Base-by-base conservation (phyloP, 139 green algal genomes). In the Picochlorum sp. region DNA sequence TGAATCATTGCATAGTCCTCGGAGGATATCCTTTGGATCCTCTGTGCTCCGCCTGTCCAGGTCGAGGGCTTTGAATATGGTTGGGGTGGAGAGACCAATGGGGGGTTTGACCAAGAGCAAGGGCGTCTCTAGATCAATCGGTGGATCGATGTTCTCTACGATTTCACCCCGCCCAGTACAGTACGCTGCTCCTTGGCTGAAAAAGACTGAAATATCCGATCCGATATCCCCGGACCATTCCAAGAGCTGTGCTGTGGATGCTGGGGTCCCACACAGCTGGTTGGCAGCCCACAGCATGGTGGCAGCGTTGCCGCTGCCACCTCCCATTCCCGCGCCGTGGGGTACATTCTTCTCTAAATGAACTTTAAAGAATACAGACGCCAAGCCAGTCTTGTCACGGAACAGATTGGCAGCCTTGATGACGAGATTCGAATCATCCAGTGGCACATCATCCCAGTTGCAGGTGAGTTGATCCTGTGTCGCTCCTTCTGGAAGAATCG, bases 231-330 rank as follows among this genome's bases (percentile, higher is more conserved):
- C 94, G 0, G 71, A 75, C 77, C 94, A 99, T 41, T 82, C 68
- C 55, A 94, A 76, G 57, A 98, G 81, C 31, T 97, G 52, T 24
- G 47, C 69, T n/a, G 89, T 80, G 18, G 49, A 84, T 16, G 88
- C 87, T 4, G 80, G 80, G 10, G 74, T 45, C 16, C 90, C 92
- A n/a, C 69, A 73, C 51, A 98, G 72, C 76, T 94, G 71, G 74
- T 99, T 98, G 23, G 90, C 94, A 0, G 94, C 94, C 81, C 80
- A 99, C 23, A 99, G 77, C 18, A 92, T 83, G 23, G 94, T 98
- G 23, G 94, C 91, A 10, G 91, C 94, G 72, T 99, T 99, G 62
- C 81, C 92, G 57, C 81, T 93, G 70, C 94, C 94, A 15, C 94
- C 94, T 6, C 94, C 94, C 16, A 99, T 74, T 3, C 94, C 94